These are phyloP conservation scores for Neurospora africana DNA, from an alignment of 495 filamentous ascomycete genomes.

Conservation along the genomic window DNA sequence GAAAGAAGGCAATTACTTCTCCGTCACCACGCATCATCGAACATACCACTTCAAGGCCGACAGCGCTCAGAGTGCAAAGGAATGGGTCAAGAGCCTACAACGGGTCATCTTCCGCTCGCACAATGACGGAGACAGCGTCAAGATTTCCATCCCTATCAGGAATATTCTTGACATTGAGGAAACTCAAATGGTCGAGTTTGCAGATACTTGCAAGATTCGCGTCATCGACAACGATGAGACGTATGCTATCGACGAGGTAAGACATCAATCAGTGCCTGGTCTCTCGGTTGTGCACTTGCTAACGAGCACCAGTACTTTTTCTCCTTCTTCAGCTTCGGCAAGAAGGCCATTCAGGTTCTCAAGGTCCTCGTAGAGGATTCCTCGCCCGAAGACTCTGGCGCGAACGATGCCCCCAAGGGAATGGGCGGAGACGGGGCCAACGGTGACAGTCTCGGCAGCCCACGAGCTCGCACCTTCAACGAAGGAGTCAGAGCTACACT, in stretches of 20 bases:
- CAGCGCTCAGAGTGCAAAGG: slow-evolving; percentile 77
- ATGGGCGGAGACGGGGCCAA: slow-evolving; percentile 1
- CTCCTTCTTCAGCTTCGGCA: slow-evolving; percentile 81
- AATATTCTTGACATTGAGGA: slow-evolving; percentile 92
- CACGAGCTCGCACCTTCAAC: slow-evolving; percentile 38
- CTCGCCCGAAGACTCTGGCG: slow-evolving; percentile 33
- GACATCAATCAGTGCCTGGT: slow-evolving; percentile 8
- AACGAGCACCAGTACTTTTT: slow-evolving; percentile 73
- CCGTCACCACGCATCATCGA: slow-evolving; percentile 70
- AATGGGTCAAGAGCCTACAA: slow-evolving; percentile 93
- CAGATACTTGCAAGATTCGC: slow-evolving; percentile 86
- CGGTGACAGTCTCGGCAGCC: not conserved
- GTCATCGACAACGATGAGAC: slow-evolving; percentile 89
- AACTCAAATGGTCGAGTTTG: slow-evolving; percentile 81
- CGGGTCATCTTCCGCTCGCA: slow-evolving; percentile 92
- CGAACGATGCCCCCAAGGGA: slow-evolving; percentile 8
- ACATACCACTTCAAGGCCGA: slow-evolving; percentile 87
- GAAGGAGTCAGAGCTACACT: slow-evolving; percentile 59
- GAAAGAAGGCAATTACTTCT: slow-evolving; percentile 66
- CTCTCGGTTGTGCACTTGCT: slow-evolving; percentile 14
- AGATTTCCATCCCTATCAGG: slow-evolving; percentile 80
- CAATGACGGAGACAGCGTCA: slow-evolving; percentile 95
- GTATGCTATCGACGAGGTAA: slow-evolving; percentile 88
- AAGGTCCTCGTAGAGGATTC: slow-evolving; percentile 62
- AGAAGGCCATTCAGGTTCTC: slow-evolving; percentile 73